Conservation (phyloP, 345 rosid species). For the Adansonia digitata region DNA sequence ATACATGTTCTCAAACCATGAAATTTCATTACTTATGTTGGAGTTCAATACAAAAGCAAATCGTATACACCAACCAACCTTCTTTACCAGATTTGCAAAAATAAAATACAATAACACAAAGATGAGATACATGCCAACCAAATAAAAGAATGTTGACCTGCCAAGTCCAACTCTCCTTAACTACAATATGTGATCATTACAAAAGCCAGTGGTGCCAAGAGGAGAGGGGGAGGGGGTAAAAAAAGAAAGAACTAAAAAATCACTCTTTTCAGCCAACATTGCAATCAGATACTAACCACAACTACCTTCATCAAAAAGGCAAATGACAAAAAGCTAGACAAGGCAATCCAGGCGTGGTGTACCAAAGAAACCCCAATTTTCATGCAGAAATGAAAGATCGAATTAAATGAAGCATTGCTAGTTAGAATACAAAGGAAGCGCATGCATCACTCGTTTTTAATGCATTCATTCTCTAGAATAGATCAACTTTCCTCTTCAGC, state of each 20-base stretch:
- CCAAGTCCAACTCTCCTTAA: constrained; percentile 18
- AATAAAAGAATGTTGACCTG: constrained; percentile 33
- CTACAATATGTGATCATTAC: constrained; percentile 33
- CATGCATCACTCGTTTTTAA: constrained; percentile 15
- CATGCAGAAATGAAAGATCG: constrained; percentile 9
- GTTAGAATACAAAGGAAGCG: constrained; percentile 14
- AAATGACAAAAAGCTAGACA: constrained; percentile 13
- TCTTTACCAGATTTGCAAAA: constrained; percentile 13
- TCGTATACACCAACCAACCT: constrained; percentile 25
- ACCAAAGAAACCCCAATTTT: constrained; percentile 17
- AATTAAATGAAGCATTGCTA: not conserved
- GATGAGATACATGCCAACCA: constrained; percentile 25
- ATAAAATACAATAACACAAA: constrained; percentile 16
- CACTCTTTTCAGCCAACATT: constrained; percentile 33
- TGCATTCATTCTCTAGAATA: constrained; percentile 43
- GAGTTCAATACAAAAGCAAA: constrained; percentile 21
- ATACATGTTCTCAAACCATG: constrained; percentile 7
- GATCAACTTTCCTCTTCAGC: constrained; percentile 75
- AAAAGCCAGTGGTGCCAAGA: constrained; percentile 22
- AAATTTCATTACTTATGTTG: constrained; percentile 19
- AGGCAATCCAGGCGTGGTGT: constrained; percentile 19
- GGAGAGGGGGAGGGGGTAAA: not conserved
- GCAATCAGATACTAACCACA: constrained; percentile 16
- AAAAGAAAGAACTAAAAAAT: constrained; percentile 8
- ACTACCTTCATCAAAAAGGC: constrained; percentile 11